phyloP scores from a whole-genome alignment of 2,329 filamentous ascomycete species.

The Reticulascus tulasneorum region DNA sequence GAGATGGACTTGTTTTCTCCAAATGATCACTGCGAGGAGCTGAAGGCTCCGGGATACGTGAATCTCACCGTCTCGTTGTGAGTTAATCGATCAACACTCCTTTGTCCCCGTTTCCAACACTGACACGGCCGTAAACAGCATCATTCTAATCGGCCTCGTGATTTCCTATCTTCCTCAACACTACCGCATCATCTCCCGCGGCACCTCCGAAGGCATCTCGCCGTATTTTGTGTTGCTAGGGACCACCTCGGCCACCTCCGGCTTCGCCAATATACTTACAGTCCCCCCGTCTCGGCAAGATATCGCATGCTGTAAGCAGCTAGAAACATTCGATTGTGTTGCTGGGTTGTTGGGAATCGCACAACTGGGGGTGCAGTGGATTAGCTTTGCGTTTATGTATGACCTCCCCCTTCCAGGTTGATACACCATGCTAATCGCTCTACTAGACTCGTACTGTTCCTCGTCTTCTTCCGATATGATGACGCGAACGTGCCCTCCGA shows the following conservation, averaged over 20 bases:
- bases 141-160: constrained; percentile 84
- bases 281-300: constrained; percentile 79
- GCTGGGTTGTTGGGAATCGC: constrained; percentile 83
- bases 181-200: constrained; percentile 79
- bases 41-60: constrained; percentile 49
- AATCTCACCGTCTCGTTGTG: constrained; percentile 56
- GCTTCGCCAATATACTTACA: constrained; percentile 88
- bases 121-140: constrained; percentile 29
- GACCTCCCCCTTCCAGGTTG: constrained; percentile 20
- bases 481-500: constrained; percentile 46
- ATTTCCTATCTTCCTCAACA: constrained; percentile 95
- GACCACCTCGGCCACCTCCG: constrained; percentile 80
- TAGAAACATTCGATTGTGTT: constrained; percentile 77
- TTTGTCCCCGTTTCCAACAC: not conserved
- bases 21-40: constrained; percentile 44
- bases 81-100: constrained; percentile 13
- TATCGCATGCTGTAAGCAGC: constrained; percentile 78
- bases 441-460: constrained; percentile 79
- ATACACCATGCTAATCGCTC: not conserved
- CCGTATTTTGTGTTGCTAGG: constrained; percentile 95
- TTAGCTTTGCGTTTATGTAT: constrained; percentile 88
- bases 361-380: constrained; percentile 88
- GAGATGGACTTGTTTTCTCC: too few species aligned
- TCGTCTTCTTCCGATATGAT: constrained; percentile 82
- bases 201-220: constrained; percentile 89